A percentile compares a stretch with the other conserved stretches of the same genome.
Conservation (phyloP, 225 moss, liverwort and hornwort species). For the Sphagnum contortum region DNA sequence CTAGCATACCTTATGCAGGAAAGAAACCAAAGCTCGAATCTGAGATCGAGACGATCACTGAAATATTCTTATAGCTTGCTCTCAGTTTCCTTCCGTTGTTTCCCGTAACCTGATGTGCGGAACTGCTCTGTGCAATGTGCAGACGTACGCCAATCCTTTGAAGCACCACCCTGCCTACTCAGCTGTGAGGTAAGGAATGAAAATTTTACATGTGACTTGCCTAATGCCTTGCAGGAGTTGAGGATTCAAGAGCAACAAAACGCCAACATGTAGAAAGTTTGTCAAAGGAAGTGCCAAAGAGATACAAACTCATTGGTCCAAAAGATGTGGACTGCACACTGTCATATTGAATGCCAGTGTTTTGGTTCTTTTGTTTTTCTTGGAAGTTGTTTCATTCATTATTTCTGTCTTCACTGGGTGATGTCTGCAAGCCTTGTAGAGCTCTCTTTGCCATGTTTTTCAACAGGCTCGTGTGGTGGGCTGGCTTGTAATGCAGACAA, state of each 20-base stretch:
- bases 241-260: background rate
- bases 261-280: too few relatives aligned
- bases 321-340: too few relatives aligned
- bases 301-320: too few relatives aligned
- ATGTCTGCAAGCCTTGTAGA: too few relatives aligned
- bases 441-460: background rate
- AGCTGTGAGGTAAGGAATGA: slow-evolving; percentile 34
- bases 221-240: background rate
- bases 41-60: too few relatives aligned
- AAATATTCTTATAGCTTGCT: too few relatives aligned
- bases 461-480: slow-evolving; percentile 7
- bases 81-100: too few relatives aligned
- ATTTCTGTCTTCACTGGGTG: background rate
- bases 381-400: background rate
- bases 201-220: background rate
- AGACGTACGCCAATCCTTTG: slow-evolving; percentile 57
- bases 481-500: slow-evolving; percentile 36
- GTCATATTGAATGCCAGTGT: too few relatives aligned
- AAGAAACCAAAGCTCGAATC: too few relatives aligned
- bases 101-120: slow-evolving; percentile 1
- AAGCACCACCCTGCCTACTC: slow-evolving; percentile 56
- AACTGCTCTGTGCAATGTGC: slow-evolving; percentile 5
- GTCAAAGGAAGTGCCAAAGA: background rate
- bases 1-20: too few relatives aligned
- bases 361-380: too few relatives aligned